Percentiles rank a stretch among this genome's conserved stretches.
Evolutionary conservation across 2,329 filamentous ascomycete genomes (phyloP).

Genomic region (Fusarium caatingaense): DNA sequence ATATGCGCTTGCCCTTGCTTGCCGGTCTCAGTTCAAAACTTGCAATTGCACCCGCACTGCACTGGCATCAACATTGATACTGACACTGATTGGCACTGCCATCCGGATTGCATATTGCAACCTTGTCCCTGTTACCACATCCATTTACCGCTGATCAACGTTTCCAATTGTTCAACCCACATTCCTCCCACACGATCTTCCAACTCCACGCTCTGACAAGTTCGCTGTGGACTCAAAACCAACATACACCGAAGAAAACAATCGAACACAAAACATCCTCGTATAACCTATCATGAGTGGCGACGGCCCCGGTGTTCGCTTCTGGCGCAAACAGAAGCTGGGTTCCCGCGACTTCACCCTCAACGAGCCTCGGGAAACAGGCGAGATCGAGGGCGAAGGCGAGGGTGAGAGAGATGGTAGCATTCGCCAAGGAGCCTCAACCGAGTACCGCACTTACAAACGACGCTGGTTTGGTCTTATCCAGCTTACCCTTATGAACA

Average conservation of each 20-base stretch:
- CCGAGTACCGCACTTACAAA: slow-evolving; percentile 72
- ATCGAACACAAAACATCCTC: slow-evolving; percentile 11
- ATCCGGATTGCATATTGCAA: not conserved
- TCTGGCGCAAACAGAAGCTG: slow-evolving; percentile 49
- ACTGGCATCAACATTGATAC: not conserved
- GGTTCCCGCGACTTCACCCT: slow-evolving; percentile 47
- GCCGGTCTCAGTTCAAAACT: not conserved
- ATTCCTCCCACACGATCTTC: not conserved
- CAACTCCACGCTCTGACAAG: not conserved
- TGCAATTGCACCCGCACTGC: not conserved
- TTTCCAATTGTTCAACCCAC: slow-evolving; percentile 7
- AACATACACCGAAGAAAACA: slow-evolving; percentile 18
- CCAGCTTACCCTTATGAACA: slow-evolving; percentile 88
- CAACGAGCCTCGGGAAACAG: slow-evolving; percentile 41
- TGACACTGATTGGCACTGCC: not conserved
- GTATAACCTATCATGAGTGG: slow-evolving; percentile 36
- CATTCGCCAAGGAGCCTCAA: slow-evolving; percentile 45
- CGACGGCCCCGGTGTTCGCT: slow-evolving; percentile 39
- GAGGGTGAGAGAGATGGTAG: slow-evolving; percentile 41
- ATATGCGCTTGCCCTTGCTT: slow-evolving; percentile 2
- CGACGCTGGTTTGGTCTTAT: slow-evolving; percentile 88
- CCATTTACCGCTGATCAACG: not conserved
- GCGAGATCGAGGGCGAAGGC: slow-evolving; percentile 38
- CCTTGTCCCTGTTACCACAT: slow-evolving; percentile 8
- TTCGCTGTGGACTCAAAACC: not conserved